Evolutionary conservation across 495 filamentous ascomycete species (phyloP).

Genomic region (Neurospora tetraspora): DNA sequence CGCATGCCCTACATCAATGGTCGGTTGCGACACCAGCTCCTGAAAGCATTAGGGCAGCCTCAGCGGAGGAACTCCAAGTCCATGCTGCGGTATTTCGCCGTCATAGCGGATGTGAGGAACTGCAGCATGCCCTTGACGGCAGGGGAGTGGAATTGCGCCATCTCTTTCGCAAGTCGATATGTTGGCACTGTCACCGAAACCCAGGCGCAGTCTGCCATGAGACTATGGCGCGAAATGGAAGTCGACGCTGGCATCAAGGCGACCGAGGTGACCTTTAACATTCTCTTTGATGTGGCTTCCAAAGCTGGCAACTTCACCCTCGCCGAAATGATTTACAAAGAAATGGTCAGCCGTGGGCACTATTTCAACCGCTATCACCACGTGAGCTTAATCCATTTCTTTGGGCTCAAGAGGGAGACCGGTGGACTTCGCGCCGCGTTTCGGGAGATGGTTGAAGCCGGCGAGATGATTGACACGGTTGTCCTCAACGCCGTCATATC

Average conservation of each 20-base stretch:
- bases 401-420: constrained; percentile 60
- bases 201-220: constrained; percentile 62
- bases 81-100: constrained; percentile 72
- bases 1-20: constrained; percentile 55
- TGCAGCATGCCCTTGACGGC: constrained; percentile 51
- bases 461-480: constrained; percentile 80
- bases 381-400: constrained; percentile 70
- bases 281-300: constrained; percentile 80
- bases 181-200: constrained; percentile 48
- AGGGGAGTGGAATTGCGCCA: constrained; percentile 72
- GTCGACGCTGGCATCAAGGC: constrained; percentile 49
- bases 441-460: constrained; percentile 61
- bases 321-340: constrained; percentile 71
- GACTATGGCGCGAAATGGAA: constrained; percentile 88
- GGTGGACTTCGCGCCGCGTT: constrained; percentile 63
- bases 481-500: constrained; percentile 78
- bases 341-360: constrained; percentile 62
- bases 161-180: constrained; percentile 66
- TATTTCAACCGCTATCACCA: constrained; percentile 63
- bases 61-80: constrained; percentile 43
- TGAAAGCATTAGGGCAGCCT: constrained; percentile 56
- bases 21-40: constrained; percentile 48
- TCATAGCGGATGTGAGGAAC: constrained; percentile 73
- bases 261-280: constrained; percentile 73
- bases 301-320: constrained; percentile 74